These are phyloP conservation scores for Neurospora sp. DNA, from an alignment of 495 filamentous ascomycete genomes.

Conservation along the genomic window DNA sequence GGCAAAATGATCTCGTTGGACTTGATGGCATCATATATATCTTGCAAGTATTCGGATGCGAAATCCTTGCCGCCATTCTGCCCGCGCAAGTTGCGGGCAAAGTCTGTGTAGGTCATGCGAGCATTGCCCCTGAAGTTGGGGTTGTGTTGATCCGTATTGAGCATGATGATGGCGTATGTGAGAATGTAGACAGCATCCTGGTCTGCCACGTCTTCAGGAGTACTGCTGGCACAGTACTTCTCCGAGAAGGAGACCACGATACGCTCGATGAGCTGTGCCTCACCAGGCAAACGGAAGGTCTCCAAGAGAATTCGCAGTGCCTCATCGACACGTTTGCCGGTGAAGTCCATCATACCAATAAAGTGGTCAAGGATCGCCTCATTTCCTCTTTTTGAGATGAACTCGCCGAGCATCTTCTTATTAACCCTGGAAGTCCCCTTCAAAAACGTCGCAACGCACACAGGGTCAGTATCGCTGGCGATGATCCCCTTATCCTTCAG, in stretches of 20 bases:
- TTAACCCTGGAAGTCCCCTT: constrained; percentile 78
- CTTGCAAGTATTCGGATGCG: constrained; percentile 70
- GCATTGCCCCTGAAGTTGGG: constrained; percentile 72
- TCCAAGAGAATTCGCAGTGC: constrained; percentile 78
- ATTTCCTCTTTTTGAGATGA: constrained; percentile 79
- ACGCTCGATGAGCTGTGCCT: constrained; percentile 84
- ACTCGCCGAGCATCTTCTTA: constrained; percentile 87
- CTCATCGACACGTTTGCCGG: constrained; percentile 77
- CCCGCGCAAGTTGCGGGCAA: constrained; percentile 78
- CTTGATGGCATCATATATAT: constrained; percentile 86
- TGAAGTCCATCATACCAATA: constrained; percentile 76
- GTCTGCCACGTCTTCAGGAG: constrained; percentile 68
- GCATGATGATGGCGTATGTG: constrained; percentile 92
- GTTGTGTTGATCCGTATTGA: constrained; percentile 92
- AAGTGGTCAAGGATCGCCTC: constrained; percentile 73
- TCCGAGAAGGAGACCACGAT: constrained; percentile 81
- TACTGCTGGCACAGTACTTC: constrained; percentile 66
- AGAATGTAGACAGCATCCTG: constrained; percentile 86
- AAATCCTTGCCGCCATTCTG: constrained; percentile 85
- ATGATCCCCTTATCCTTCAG: constrained; percentile 79
- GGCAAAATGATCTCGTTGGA: constrained; percentile 91
- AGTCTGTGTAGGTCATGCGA: constrained; percentile 74
- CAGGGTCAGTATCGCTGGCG: constrained; percentile 57
- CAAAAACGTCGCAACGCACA: constrained; percentile 68
- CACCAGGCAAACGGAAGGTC: constrained; percentile 89